Base-by-base conservation (phyloP, 2,329 filamentous ascomycete species). In the Claviceps digitariae region DNA sequence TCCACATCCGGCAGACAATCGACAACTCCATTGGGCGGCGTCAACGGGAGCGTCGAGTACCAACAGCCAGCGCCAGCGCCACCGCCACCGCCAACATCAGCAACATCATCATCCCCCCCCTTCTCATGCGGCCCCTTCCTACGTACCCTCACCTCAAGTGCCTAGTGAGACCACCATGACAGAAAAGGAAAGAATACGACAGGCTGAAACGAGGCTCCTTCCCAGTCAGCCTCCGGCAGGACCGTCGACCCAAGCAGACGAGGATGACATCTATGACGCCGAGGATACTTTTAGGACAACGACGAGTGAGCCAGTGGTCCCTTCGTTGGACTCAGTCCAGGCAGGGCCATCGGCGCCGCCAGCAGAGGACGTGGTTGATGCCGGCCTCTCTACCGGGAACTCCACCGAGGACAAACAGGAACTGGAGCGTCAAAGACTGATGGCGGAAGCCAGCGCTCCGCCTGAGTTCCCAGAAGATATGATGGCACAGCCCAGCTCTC, bases 161-260 rank as follows among this genome's bases (percentile, higher is more conserved):
- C 71, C 74, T 12, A 70, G 77, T 13, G 82, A 88, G 53, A 78
- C 78, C 55, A 75, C 72, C 4, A 70, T 90, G 34, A 82, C 84
- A 13, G 93, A 97, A 58, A 96, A 96, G 67, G 84, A 94, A 55
- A 82, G 84, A 49, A 70, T 93, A 55, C 80, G 84, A 48, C 80
- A 81, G 55, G 89, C 88, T 43, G 90, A 96, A 69, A 79, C 84
- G 59, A 79, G 83, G 48, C 71, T 96, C 5, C 69, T 96, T 23
- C 91, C 91, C 2, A 95, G 90, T 62, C 83, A 83, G 61, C 90
- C 86, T 13, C 73, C 63, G 1, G 59, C 56, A 9, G 64, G 54
- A 50, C 66, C 53, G 66, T 78, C 77, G 7, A 68, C 69, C 6
- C 58, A 60, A 1, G 57, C 62, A 7, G 67, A 67, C 15, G 73